phyloP scores from a whole-genome alignment of 768 basidiomycete species.

The Gymnopilus junonius region DNA sequence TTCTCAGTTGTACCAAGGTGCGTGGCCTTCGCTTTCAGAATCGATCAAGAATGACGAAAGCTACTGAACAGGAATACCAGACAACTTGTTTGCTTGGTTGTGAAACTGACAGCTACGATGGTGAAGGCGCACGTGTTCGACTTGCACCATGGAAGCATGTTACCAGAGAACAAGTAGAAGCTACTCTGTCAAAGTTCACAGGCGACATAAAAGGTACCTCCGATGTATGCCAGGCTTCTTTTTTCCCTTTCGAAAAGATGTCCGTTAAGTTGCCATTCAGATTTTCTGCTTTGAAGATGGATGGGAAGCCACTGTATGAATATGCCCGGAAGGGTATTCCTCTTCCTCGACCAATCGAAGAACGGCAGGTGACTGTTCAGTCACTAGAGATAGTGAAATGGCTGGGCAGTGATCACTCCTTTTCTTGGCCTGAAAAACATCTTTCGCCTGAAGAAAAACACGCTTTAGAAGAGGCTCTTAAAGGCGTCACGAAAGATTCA shows the following conservation, averaged over 20 bases:
- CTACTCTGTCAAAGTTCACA: slow-evolving; percentile 69
- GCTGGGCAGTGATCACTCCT: slow-evolving; percentile 76
- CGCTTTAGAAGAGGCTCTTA: slow-evolving; percentile 69
- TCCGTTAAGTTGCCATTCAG: slow-evolving; percentile 41
- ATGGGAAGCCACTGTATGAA: slow-evolving; percentile 93
- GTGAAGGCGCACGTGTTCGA: slow-evolving; percentile 82
- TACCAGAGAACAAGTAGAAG: slow-evolving; percentile 75
- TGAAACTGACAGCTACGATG: slow-evolving; percentile 94
- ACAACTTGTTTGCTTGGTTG: slow-evolving; percentile 92
- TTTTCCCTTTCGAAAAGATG: background rate
- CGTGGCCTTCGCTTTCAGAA: slow-evolving; percentile 6
- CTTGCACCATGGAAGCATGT: slow-evolving; percentile 84
- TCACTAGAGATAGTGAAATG: slow-evolving; percentile 80
- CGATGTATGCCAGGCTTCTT: slow-evolving; percentile 64
- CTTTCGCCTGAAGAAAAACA: slow-evolving; percentile 71
- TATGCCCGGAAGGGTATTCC: slow-evolving; percentile 92
- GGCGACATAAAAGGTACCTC: slow-evolving; percentile 92
- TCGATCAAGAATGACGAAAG: background rate
- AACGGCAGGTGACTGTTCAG: slow-evolving; percentile 82
- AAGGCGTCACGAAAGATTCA: slow-evolving; percentile 46
- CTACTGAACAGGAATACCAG: slow-evolving; percentile 77
- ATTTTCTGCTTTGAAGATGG: slow-evolving; percentile 99
- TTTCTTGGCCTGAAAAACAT: slow-evolving; percentile 73
- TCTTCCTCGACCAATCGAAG: slow-evolving; percentile 92
- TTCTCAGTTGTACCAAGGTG: slow-evolving; percentile 92